These are phyloP conservation scores for Zoysia matrella DNA, from an alignment of 202 grass and related monocot genomes.

Conservation along the genomic window DNA sequence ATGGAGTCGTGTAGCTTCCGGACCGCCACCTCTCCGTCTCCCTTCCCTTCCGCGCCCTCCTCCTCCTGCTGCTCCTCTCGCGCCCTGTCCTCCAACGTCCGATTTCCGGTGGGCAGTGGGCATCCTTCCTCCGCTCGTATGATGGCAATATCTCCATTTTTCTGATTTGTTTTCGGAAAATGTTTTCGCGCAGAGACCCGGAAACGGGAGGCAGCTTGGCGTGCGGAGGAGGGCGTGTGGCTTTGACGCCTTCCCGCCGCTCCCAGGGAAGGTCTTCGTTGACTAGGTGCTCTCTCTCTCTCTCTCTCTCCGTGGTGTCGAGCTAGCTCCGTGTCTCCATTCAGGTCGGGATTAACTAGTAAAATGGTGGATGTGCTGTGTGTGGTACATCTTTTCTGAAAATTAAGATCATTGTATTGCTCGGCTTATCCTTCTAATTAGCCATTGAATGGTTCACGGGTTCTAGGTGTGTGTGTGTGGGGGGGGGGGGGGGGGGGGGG, in stretches of 20 bases:
- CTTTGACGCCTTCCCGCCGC: slow-evolving; percentile 60
- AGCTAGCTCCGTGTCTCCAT: slow-evolving; percentile 6
- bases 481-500: too few species aligned
- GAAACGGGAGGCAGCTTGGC: slow-evolving; percentile 35
- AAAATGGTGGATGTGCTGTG: neutral
- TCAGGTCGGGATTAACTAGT: neutral
- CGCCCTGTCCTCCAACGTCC: slow-evolving; percentile 23
- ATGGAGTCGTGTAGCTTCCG: slow-evolving; percentile 74
- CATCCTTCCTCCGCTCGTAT: neutral
- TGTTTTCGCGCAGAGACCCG: slow-evolving; percentile 37
- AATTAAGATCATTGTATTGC: neutral
- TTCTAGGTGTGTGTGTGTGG: neutral
- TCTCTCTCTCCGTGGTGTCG: neutral
- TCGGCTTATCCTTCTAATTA: neutral
- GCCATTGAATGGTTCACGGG: neutral
- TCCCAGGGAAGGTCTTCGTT: slow-evolving; percentile 62
- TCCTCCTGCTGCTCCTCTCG: slow-evolving; percentile 30
- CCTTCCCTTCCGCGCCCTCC: slow-evolving; percentile 41
- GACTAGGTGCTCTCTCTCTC: slow-evolving; percentile 57
- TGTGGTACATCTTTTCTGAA: neutral
- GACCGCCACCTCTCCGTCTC: slow-evolving; percentile 44
- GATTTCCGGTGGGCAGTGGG: slow-evolving; percentile 26
- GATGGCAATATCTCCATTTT: neutral
- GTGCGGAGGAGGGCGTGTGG: slow-evolving; percentile 53
- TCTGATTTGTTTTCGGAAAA: neutral